Base-by-base conservation (phyloP, 768 basidiomycete genomes). In the Suillus bovinus region DNA sequence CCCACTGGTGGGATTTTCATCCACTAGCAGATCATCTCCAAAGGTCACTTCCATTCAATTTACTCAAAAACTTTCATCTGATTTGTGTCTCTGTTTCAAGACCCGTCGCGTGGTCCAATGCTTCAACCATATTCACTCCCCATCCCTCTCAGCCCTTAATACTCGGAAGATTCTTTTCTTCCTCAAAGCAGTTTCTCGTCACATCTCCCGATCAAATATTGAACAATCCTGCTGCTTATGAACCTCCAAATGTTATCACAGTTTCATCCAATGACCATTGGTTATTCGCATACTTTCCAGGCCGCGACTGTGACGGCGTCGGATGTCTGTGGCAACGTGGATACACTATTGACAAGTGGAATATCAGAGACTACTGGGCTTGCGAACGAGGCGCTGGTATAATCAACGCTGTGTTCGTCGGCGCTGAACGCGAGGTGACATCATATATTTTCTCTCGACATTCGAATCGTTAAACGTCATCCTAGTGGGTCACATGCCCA, bases 231-330 rank as follows among this genome's bases (percentile, higher is more conserved):
- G 60, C 73, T 13, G 78, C 80, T 2, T 91, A 86, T 70, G 81
- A 82, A 20, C 84, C 90, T 8, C 86, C 90, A 0, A 82, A 82
- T 7, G 72, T 87, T 34, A 84, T 93, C 56, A 83, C 84, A 8
- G 80, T 85, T 22, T 82, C 86, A 6, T 80, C 87, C 3, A 76
- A 77, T 33, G 85, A 87, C 63, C 78, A 81, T 54, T 88, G 83
- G 85, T 70, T 93, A 5, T 91, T 91, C 68, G 90, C 89, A 1
- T 93, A 86, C 69, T 92, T 89, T 69, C 89, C 90, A 13, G 79
- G 86, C 44, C 76, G 76, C 34, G 81, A 80, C 29, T 71, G 75
- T 1, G 85, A 86, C 62, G 88, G 89, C 13, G 72, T 83, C 47
- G 85, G 81, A 14, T 89, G 90, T 69, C 66, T 91, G 17, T 93